These are phyloP conservation scores for Arabidopsis hybrid DNA, from an alignment of 441 rosid species.

Conservation along the genomic window DNA sequence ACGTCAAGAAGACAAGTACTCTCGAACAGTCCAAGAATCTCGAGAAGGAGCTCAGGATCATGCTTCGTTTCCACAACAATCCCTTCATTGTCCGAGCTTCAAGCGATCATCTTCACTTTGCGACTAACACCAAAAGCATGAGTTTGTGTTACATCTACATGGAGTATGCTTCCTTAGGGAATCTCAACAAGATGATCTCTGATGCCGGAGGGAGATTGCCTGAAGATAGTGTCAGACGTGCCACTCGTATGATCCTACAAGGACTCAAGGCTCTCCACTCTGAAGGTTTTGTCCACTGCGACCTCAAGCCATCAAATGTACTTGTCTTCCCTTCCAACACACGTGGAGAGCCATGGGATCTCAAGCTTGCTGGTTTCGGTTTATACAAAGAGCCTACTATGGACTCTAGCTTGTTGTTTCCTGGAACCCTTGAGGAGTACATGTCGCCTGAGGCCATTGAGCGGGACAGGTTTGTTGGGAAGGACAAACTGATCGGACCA, in stretches of 20 bases:
- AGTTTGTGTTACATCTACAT: constrained; percentile 27
- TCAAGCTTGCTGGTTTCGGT: constrained; percentile 26
- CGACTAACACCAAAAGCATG: neutral
- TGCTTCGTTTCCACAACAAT: constrained; percentile 21
- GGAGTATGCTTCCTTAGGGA: constrained; percentile 25
- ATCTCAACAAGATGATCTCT: constrained; percentile 11
- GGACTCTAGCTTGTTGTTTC: neutral
- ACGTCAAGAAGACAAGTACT: constrained; percentile 18
- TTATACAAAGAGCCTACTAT: constrained; percentile 21
- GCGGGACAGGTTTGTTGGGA: neutral
- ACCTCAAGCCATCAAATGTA: constrained; percentile 33
- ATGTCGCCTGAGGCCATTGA: constrained; percentile 24
- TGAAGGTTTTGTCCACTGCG: constrained; percentile 33
- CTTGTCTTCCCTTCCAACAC: constrained; percentile 9
- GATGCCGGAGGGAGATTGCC: constrained; percentile 16
- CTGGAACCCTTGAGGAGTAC: constrained; percentile 12
- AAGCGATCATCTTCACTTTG: constrained; percentile 8
- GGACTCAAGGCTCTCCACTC: constrained; percentile 25
- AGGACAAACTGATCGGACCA: neutral
- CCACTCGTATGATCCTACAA: constrained; percentile 21
- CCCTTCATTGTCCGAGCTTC: constrained; percentile 12
- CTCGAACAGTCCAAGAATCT: constrained; percentile 1
- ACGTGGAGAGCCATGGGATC: constrained; percentile 7
- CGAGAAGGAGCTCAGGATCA: constrained; percentile 30
- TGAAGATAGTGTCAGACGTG: constrained; percentile 4